Evolutionary conservation across 106 monocot genomes (phyloP).

Genomic region (Allium cepa): DNA sequence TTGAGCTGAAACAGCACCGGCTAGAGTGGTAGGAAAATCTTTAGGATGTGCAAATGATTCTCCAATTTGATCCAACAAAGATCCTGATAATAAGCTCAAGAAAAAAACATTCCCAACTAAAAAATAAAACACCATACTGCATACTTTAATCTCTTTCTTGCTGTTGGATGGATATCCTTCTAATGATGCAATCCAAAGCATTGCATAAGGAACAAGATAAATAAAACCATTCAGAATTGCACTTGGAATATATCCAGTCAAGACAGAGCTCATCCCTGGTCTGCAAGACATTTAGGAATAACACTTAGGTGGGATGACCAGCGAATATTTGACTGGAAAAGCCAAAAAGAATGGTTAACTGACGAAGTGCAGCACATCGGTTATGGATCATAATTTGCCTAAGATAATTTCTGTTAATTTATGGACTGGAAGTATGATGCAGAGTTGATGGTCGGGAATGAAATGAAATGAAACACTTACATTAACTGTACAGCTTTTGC

Average conservation of each 20-base stretch:
- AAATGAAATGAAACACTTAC: slow-evolving; percentile 26
- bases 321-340: too few species aligned
- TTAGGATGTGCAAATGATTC: slow-evolving; percentile 66
- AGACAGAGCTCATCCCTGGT: slow-evolving; percentile 58
- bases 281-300: slow-evolving; percentile 20
- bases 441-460: neutral
- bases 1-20: slow-evolving; percentile 68
- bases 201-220: slow-evolving; percentile 65
- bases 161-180: slow-evolving; percentile 60
- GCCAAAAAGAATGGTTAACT: too few species aligned
- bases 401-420: too few species aligned
- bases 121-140: slow-evolving; percentile 87
- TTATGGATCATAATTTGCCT: too few species aligned
- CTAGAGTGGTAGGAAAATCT: slow-evolving; percentile 53
- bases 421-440: neutral
- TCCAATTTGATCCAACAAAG: slow-evolving; percentile 66
- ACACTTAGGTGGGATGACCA: too few species aligned
- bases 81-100: slow-evolving; percentile 69
- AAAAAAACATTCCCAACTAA: slow-evolving; percentile 81
- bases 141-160: slow-evolving; percentile 54
- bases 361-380: too few species aligned
- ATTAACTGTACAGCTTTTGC: slow-evolving; percentile 59
- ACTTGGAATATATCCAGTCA: slow-evolving; percentile 78
- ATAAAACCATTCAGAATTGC: slow-evolving; percentile 67
- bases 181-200: slow-evolving; percentile 51